Conservation (phyloP, 2,329 filamentous ascomycete genomes). For the Pseudocercospora fijiensis region DNA sequence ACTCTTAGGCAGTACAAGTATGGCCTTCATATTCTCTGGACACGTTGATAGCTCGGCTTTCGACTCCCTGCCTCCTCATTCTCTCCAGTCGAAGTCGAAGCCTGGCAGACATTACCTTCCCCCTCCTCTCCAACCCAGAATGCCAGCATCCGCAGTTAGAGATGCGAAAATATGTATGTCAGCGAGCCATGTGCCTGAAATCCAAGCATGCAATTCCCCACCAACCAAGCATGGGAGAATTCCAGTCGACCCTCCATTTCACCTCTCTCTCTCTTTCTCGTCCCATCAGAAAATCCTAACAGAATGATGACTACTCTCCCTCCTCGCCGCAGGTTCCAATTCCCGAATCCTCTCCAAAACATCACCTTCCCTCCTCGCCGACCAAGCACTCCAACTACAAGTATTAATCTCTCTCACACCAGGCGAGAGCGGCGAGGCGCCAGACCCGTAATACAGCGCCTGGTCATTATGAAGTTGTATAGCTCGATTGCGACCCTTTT, state of each 20-base stretch:
- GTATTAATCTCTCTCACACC: conserved; percentile 11
- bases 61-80: background rate
- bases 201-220: background rate
- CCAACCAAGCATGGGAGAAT: background rate
- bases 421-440: background rate
- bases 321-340: background rate
- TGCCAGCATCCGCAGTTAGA: background rate
- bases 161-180: background rate
- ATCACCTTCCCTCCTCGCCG: background rate
- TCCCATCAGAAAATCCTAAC: background rate
- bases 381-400: conserved; percentile 15
- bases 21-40: background rate
- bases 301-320: background rate
- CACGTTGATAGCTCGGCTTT: background rate
- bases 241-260: background rate
- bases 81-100: background rate
- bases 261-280: background rate
- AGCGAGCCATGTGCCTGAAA: background rate
- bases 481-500: conserved; percentile 5
- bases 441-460: background rate
- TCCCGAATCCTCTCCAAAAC: background rate
- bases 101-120: background rate
- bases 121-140: background rate
- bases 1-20: background rate
- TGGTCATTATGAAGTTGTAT: conserved; percentile 6